Evolutionary conservation across 2,329 filamentous ascomycete species (phyloP).

Genomic region (Pyrenochaeta sp.): DNA sequence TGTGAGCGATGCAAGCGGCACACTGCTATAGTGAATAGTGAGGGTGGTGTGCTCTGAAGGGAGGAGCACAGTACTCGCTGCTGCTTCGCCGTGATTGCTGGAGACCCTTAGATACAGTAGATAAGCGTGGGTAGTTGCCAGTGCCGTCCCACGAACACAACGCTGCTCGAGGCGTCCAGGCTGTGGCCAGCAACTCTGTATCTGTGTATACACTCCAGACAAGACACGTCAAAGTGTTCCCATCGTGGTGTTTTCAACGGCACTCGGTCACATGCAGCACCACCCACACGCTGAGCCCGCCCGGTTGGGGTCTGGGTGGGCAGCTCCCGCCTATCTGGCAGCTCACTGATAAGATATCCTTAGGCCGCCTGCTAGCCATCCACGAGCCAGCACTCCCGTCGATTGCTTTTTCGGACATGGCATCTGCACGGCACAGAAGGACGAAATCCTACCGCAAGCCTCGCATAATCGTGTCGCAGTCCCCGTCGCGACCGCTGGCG

Average conservation of each 20-base stretch:
- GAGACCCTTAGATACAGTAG: too few relatives aligned
- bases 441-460: conserved; percentile 13
- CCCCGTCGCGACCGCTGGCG: conserved; percentile 13
- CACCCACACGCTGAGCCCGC: background rate
- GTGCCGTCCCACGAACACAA: background rate
- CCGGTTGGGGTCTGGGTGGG: background rate
- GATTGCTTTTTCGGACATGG: conserved; percentile 30
- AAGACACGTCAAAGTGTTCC: background rate
- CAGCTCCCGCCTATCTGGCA: conserved; percentile 7
- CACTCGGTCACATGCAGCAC: background rate
- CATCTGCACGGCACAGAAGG: conserved; percentile 16
- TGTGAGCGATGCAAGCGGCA: too few relatives aligned
- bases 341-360: conserved; percentile 25
- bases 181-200: too few relatives aligned
- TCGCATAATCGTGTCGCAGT: conserved; percentile 7
- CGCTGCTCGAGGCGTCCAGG: background rate
- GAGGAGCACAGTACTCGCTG: too few relatives aligned
- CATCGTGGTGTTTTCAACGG: background rate
- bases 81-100: too few relatives aligned
- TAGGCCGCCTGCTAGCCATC: conserved; percentile 20
- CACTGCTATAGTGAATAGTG: too few relatives aligned
- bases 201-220: background rate
- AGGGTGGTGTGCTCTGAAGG: too few relatives aligned
- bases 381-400: conserved; percentile 15
- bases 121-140: background rate